Evolutionary conservation across 108 stramenopile genomes (phyloP), one percentile per base, ranked within the genome.

Genomic region (Schizochytrium sp.): DNA sequence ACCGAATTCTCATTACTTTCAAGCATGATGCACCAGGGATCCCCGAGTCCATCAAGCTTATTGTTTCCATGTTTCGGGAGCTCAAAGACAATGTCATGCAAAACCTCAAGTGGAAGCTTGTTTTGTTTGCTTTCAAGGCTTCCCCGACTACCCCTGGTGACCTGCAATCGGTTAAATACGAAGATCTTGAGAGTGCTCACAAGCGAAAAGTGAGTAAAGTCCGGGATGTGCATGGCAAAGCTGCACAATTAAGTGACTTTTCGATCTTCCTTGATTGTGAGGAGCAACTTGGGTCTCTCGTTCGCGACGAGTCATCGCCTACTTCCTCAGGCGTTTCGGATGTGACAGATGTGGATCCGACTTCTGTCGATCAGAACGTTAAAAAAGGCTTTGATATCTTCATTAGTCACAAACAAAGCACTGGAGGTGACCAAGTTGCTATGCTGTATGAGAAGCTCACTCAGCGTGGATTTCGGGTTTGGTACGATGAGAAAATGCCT

Each of bases 51-150:
- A 2, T 83, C 76, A 83, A 83, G 4, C n/a, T 83, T 0, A 49
- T 83, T 10, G 76, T 83, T 10, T 83, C 76, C 28, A 83, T 83
- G 76, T 83, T 83, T 28, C 76, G 76, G 2, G 53, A 46, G 15
- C 47, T 83, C 45, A 83, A 83, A 28, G 76, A 83, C 53, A 55
- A 2, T 53, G 76, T 83, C 15, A 83, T 83, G 76, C 50, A 83
- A 10, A 83, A 83, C 28, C 76, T 83, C 76, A 83, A 2, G 76
- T 83, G 76, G 76, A 83, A 83, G 4, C 76, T 83, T 53, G 53
- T 55, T 1, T 53, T 83, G 28, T 49, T 55, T 83, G 8, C 76
- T 47, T 5, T 17, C 45, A 19, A 10, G 47, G 0, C 10, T 5
- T 53, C 76, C 5, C 3, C 47, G 28, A 28, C 28, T 28, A 28